phyloP scores from a whole-genome alignment of 345 rosid species.

The Eucalyptus virginea region DNA sequence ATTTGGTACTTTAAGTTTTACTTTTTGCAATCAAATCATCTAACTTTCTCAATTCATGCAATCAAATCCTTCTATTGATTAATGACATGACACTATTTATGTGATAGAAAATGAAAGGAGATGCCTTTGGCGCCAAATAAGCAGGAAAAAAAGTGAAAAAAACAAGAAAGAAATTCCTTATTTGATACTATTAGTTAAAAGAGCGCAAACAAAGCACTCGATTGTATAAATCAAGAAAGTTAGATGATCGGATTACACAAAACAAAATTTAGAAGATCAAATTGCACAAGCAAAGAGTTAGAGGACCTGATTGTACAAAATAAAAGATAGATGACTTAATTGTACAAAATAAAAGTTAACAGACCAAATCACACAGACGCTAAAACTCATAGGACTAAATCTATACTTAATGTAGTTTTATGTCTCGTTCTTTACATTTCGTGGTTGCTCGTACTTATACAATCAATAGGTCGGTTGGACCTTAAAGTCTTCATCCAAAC shows the following conservation, averaged over 20 bases:
- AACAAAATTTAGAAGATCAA: not conserved
- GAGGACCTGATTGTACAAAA: not conserved
- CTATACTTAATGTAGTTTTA: not conserved
- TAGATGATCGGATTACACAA: not conserved
- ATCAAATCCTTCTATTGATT: not conserved
- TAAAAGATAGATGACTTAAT: not conserved
- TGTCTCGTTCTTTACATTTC: not conserved
- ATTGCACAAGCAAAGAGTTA: not conserved
- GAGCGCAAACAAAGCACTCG: not conserved
- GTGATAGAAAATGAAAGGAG: too few species aligned
- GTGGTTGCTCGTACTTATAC: not conserved
- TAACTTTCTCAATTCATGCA: not conserved
- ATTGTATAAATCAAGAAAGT: not conserved
- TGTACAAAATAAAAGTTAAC: not conserved
- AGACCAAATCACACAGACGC: not conserved
- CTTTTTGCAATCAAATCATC: not conserved
- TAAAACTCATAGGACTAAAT: not conserved
- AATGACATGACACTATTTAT: not conserved
- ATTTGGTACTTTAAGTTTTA: not conserved
- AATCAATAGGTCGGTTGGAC: not conserved
- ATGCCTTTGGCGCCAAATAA: not conserved
- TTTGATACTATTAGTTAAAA: not conserved
- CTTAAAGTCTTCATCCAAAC: not conserved
- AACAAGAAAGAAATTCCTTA: not conserved
- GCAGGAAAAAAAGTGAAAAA: not conserved